phyloP scores from a whole-genome alignment of 1,284 basidiomycete genomes.

The Heliocybe sulcata region DNA sequence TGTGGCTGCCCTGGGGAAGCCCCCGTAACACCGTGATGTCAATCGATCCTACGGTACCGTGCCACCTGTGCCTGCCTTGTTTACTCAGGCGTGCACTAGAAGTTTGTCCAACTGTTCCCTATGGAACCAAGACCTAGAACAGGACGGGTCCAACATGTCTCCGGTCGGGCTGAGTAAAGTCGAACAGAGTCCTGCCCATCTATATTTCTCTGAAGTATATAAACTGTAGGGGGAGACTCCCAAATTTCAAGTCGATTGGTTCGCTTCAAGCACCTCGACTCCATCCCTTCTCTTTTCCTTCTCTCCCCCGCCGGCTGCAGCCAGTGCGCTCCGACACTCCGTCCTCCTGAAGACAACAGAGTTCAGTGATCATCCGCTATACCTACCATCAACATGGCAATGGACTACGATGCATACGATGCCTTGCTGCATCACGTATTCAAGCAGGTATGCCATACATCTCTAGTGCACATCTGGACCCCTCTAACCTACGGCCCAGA shows the following conservation, averaged over 20 bases:
- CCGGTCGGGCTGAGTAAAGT: background rate
- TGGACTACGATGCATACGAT: conserved; percentile 72
- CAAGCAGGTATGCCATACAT: conserved; percentile 26
- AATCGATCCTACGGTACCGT: background rate
- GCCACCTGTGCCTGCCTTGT: background rate
- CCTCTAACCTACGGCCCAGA: conserved; percentile 26
- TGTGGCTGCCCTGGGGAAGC: background rate
- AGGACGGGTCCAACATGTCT: background rate
- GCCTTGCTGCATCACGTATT: conserved; percentile 65
- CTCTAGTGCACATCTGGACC: background rate
- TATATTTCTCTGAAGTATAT: background rate
- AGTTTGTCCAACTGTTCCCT: too few relatives aligned
- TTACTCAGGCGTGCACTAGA: background rate
- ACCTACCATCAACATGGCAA: conserved; percentile 17
- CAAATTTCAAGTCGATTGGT: background rate
- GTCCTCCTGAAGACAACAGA: background rate
- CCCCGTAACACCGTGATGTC: background rate
- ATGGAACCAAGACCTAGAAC: background rate
- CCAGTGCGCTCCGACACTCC: background rate
- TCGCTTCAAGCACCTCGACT: background rate
- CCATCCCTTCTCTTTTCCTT: background rate
- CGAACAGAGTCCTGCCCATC: background rate
- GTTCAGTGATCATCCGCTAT: background rate
- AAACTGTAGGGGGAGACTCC: background rate
- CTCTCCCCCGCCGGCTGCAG: background rate